Evolutionary conservation across 352 stramenopile genomes (phyloP).

Genomic region (Globisporangium nunn): DNA sequence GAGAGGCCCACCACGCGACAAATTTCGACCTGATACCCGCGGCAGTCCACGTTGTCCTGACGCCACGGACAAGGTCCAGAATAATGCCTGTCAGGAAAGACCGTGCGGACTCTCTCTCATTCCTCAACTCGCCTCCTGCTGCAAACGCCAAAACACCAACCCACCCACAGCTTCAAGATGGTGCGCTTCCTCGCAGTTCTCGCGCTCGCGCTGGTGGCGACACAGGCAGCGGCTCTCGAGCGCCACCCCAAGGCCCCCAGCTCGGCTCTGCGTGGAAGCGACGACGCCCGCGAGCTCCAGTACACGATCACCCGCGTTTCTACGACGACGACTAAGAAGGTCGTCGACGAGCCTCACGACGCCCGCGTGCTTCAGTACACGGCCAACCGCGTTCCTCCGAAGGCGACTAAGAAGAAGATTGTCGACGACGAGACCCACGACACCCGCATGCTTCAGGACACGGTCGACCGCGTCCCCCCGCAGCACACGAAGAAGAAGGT

Average conservation of each 20-base stretch:
- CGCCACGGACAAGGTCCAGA: no score
- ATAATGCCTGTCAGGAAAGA: no score
- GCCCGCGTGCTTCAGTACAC: neutral
- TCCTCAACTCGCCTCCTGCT: neutral
- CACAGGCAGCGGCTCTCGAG: neutral
- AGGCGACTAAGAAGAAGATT: neutral
- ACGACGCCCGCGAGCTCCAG: neutral
- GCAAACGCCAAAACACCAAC: neutral
- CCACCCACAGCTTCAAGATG: neutral
- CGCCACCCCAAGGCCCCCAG: neutral
- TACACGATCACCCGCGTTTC: neutral
- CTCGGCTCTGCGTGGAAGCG: neutral
- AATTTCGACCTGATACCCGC: neutral
- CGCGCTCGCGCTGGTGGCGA: conserved; percentile 2
- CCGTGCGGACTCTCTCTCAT: no score
- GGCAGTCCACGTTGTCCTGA: neutral
- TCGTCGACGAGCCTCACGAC: neutral
- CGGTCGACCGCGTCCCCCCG: neutral
- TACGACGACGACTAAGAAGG: neutral
- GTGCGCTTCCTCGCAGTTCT: neutral
- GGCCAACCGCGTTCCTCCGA: neutral
- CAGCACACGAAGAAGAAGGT: neutral
- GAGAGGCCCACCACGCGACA: neutral
- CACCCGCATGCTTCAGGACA: neutral
- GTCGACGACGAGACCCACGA: neutral